Base-by-base conservation (phyloP, 371 early-diverging fungal genomes). In the Apophysomyces elegans region DNA sequence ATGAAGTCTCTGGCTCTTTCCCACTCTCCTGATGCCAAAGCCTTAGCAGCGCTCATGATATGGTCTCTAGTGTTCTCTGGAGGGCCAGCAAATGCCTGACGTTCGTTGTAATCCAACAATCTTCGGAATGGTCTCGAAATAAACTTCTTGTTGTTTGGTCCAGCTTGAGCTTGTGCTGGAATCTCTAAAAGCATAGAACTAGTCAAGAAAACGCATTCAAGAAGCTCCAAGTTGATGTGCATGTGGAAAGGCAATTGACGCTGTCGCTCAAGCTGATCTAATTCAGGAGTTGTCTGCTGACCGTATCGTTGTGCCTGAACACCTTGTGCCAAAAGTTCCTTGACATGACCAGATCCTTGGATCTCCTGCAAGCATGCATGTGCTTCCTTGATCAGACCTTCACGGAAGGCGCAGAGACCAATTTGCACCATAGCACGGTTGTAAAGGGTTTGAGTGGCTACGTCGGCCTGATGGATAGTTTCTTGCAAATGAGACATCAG, bases 401-500 rank as follows among this genome's bases (percentile, higher is more conserved):
- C 83, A 44, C 98, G 91, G 93, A 99, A 99, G 8, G 99, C 99
- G 68, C 94, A 92, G 65, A 99, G 86, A 70, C 99, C 99, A 63
- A 99, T 84, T 84, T 97, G 98, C 21, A 93, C 96, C 79, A 97
- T 88, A 12, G 96, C 89, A 60, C 99, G 92, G 88, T 99, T 99
- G 88, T 91, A 96, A 60, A 98, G 85, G 64, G 96, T 92, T 84
- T 97, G 98, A 21, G 96, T 98, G 59, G 86, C 83, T 65, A 97
- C 79, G 67, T 99, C 99, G 45, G 95, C 94, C 75, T 90, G 92
- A 47, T 88, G 87, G 62, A 96, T 92, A 63, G 89, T 87, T 65
- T 98, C 98, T 82, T 98, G 98, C 59, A 99, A 85, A 76, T 97
- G 98, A 45, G 96, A 96, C 96, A 98, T 96, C 72, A 99, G 88